Evolutionary conservation across 306 rosid species (phyloP).

Genomic region (Alnus rubra): DNA sequence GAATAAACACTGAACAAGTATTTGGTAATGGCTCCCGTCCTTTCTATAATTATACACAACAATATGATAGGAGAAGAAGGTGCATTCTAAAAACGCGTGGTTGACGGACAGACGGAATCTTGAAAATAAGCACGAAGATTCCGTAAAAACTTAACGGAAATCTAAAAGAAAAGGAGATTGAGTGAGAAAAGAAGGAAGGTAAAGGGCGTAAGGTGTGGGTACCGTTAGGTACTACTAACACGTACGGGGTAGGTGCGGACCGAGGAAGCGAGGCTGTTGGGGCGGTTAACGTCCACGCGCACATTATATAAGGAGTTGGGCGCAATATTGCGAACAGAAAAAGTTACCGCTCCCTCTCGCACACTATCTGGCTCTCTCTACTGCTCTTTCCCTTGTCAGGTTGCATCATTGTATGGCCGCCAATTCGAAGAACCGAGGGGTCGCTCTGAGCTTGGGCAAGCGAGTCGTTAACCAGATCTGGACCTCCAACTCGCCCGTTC

Average conservation of each 20-base stretch:
- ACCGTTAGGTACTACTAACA: not conserved
- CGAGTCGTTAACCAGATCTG: conserved; percentile 65
- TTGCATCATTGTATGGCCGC: conserved; percentile 97
- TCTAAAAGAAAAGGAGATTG: not conserved
- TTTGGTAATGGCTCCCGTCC: no score
- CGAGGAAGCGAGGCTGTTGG: not conserved
- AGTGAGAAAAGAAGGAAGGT: no score
- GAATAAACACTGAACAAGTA: no score
- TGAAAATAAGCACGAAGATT: not conserved
- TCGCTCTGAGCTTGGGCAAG: conserved; percentile 66
- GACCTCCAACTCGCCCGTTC: conserved; percentile 33
- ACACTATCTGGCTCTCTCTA: conserved; percentile 2
- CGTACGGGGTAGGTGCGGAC: conserved; percentile 19
- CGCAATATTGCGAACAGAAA: not conserved
- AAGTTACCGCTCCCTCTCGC: not conserved
- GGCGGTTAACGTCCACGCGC: not conserved
- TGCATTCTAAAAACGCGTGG: no score
- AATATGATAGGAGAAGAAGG: no score
- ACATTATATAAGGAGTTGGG: not conserved
- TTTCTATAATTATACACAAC: no score
- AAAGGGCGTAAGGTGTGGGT: not conserved
- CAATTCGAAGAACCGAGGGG: conserved; percentile 76
- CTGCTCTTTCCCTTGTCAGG: not conserved
- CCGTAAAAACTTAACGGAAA: not conserved
- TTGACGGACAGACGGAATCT: no score